phyloP scores from a whole-genome alignment of 352 stramenopile species.

The Phytopythium ostracodes region DNA sequence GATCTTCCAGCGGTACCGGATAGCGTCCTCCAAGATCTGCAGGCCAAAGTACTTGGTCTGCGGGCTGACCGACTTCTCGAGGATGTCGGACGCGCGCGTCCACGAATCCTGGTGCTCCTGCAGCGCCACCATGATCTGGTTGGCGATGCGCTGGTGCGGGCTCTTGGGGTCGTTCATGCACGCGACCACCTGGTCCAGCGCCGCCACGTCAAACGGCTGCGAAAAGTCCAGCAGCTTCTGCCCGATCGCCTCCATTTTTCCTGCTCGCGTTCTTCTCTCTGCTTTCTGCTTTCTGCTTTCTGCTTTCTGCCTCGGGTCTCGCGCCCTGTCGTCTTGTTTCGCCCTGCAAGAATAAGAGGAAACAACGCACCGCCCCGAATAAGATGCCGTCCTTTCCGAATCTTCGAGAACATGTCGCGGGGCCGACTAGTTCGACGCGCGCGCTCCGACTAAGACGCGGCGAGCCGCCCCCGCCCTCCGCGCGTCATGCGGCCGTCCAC shows the following conservation, averaged over 20 bases:
- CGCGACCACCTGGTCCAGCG: slow-evolving; percentile 96
- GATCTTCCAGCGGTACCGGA: slow-evolving; percentile 97
- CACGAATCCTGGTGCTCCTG: slow-evolving; percentile 93
- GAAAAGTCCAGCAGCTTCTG: slow-evolving; percentile 93
- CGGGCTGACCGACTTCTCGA: slow-evolving; percentile 90
- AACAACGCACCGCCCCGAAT: not conserved
- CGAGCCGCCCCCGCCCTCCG: too few relatives aligned
- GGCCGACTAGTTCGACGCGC: not conserved
- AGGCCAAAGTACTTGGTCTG: slow-evolving; percentile 93
- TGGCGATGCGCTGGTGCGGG: slow-evolving; percentile 89
- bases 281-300: not conserved
- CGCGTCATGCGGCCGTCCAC: not conserved
- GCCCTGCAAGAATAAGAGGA: not conserved
- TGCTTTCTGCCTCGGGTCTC: not conserved
- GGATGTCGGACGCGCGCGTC: slow-evolving; percentile 93
- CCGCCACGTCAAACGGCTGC: slow-evolving; percentile 93
- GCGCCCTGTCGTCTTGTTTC: slow-evolving; percentile 1
- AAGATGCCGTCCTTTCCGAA: not conserved
- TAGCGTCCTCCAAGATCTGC: slow-evolving; percentile 96
- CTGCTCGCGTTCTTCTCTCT: not conserved
- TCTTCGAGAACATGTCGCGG: slow-evolving; percentile 2
- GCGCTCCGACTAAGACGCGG: too few relatives aligned
- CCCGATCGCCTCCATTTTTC: slow-evolving; percentile 86
- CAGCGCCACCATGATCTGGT: slow-evolving; percentile 93
- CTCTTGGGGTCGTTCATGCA: slow-evolving; percentile 95